phyloP scores from a whole-genome alignment of 768 basidiomycete species.

The Suillus ampliporus region DNA sequence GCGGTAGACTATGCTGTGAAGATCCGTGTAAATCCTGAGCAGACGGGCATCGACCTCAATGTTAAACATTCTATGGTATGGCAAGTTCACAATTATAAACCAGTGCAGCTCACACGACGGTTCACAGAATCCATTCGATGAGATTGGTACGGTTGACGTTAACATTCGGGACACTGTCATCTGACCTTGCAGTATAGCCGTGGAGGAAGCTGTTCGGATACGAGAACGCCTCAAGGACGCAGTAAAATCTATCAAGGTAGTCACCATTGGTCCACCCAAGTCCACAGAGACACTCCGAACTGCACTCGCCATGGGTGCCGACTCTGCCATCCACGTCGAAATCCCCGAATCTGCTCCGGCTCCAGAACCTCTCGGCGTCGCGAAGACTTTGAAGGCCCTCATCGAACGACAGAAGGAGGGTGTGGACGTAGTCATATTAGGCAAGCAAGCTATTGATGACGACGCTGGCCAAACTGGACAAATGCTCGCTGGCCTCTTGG shows the following conservation, averaged over 20 bases:
- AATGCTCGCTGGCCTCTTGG: slow-evolving; percentile 93
- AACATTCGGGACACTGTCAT: background rate
- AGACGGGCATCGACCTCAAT: slow-evolving; percentile 94
- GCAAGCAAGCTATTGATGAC: slow-evolving; percentile 98
- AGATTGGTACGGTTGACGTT: slow-evolving; percentile 75
- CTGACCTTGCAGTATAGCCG: slow-evolving; percentile 55
- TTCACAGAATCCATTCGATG: slow-evolving; percentile 93
- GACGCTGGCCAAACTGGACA: slow-evolving; percentile 96
- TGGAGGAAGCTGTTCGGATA: slow-evolving; percentile 96
- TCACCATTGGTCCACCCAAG: slow-evolving; percentile 95
- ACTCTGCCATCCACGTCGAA: slow-evolving; percentile 91
- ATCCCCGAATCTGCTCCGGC: slow-evolving; percentile 70
- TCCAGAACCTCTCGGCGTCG: slow-evolving; percentile 91
- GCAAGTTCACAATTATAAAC: background rate
- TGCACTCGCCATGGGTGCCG: slow-evolving; percentile 97
- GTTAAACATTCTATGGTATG: slow-evolving; percentile 99
- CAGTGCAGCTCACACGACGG: slow-evolving; percentile 2
- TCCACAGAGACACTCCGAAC: slow-evolving; percentile 90
- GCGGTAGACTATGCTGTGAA: slow-evolving; percentile 98
- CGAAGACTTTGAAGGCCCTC: slow-evolving; percentile 80
- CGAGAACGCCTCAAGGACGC: slow-evolving; percentile 80
- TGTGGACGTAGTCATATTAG: slow-evolving; percentile 91
- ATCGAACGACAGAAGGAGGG: slow-evolving; percentile 65
- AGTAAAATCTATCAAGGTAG: slow-evolving; percentile 86
- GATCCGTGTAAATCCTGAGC: slow-evolving; percentile 94